Conservation (phyloP, 176 grass and related monocot species). For the Areca catechu region DNA sequence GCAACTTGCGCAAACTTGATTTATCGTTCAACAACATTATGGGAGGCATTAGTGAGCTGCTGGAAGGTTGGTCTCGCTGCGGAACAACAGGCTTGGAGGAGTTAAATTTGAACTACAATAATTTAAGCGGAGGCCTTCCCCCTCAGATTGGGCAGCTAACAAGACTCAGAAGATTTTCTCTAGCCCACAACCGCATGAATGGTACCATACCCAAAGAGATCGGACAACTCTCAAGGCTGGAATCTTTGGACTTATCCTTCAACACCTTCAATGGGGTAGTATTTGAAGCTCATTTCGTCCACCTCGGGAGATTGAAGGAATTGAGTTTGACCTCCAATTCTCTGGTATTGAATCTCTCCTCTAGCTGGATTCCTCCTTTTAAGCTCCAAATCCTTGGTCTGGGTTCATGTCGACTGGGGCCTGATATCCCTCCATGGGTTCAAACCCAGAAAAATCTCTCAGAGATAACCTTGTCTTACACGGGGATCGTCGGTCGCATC, state of each 20-base stretch:
- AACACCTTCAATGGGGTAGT: slow-evolving; percentile 7
- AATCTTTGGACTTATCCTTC: background rate
- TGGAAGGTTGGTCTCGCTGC: background rate
- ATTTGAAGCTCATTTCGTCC: slow-evolving; percentile 6
- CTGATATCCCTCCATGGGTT: slow-evolving; percentile 25
- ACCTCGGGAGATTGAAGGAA: background rate
- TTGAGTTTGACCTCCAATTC: slow-evolving; percentile 2
- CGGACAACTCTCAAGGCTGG: slow-evolving; percentile 1
- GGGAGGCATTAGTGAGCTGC: background rate
- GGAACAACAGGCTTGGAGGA: background rate
- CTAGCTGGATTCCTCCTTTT: slow-evolving; percentile 17
- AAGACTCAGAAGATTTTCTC: background rate
- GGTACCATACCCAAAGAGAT: slow-evolving; percentile 16
- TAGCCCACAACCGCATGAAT: slow-evolving; percentile 4
- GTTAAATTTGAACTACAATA: too few species aligned
- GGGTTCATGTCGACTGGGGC: slow-evolving; percentile 13
- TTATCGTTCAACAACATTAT: background rate
- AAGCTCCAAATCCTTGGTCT: background rate
- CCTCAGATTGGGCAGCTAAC: background rate
- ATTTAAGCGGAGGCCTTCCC: slow-evolving; percentile 5
- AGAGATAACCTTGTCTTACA: slow-evolving; percentile 6
- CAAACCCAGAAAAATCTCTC: background rate
- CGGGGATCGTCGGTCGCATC: slow-evolving; percentile 2
- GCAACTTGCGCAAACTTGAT: background rate
- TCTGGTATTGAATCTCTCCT: background rate